Percentiles rank a stretch among this genome's conserved stretches.
Conservation (phyloP, 108 stramenopile genomes). For the Cyclotella kingstonii region DNA sequence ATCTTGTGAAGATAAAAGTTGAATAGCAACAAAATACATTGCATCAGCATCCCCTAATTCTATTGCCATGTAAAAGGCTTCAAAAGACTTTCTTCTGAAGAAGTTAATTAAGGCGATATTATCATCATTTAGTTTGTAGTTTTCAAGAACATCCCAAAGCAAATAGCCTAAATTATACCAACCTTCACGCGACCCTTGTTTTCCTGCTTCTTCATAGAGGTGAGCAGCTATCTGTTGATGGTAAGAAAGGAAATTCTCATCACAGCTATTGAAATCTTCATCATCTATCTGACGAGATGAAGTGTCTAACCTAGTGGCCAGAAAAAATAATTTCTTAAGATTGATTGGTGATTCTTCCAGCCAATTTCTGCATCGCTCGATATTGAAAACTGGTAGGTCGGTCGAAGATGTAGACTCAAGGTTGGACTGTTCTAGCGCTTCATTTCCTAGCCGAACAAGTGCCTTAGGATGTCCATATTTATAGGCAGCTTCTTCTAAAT, state of each 20-base stretch:
- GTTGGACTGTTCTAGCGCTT: slow-evolving; percentile 41
- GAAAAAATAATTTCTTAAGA: slow-evolving; percentile 16
- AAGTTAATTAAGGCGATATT: neutral
- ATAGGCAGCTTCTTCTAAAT: slow-evolving; percentile 61
- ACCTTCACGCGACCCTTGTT: slow-evolving; percentile 59
- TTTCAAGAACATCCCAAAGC: slow-evolving; percentile 59
- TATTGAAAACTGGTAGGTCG: slow-evolving; percentile 16
- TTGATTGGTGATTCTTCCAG: slow-evolving; percentile 33
- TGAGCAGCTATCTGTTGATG: slow-evolving; percentile 34
- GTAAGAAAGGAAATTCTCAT: neutral
- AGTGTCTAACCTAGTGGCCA: neutral
- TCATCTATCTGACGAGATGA: neutral
- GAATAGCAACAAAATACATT: slow-evolving; percentile 78
- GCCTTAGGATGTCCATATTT: slow-evolving; percentile 57
- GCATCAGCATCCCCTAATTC: slow-evolving; percentile 79
- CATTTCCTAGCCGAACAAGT: slow-evolving; percentile 62
- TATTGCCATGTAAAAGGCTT: slow-evolving; percentile 67
- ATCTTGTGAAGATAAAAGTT: slow-evolving; percentile 40
- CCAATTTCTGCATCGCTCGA: slow-evolving; percentile 22
- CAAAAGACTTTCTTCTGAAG: slow-evolving; percentile 46
- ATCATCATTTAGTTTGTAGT: neutral
- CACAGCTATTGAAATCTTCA: neutral
- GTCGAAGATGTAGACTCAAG: neutral
- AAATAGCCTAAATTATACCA: slow-evolving; percentile 81
- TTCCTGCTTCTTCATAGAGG: slow-evolving; percentile 58